Conservation (phyloP, 805 yeast species). For the Candida anglica region DNA sequence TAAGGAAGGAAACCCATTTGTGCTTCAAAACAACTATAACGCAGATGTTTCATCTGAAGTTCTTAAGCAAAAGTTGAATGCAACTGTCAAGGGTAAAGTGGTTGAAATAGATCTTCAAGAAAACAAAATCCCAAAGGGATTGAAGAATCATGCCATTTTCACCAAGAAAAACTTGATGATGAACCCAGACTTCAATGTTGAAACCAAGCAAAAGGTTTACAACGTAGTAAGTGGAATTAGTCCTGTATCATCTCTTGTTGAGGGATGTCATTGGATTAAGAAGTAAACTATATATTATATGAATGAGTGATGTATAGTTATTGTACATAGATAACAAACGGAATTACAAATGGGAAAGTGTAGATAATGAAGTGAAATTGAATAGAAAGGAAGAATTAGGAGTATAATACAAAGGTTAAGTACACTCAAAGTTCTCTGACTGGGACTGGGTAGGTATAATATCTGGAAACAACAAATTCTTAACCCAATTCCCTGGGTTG, state of each 20-base stretch:
- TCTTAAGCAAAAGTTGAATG: constrained; percentile 21
- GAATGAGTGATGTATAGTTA: too few relatives aligned
- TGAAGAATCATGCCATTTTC: constrained; percentile 7
- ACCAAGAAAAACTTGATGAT: constrained; percentile 20
- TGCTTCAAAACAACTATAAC: constrained; percentile 26
- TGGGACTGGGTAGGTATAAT: too few relatives aligned
- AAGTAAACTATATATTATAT: constrained; percentile 5
- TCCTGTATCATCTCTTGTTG: constrained; percentile 21
- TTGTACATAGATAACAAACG: too few relatives aligned
- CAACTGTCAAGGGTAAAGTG: constrained; percentile 30
- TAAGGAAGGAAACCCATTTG: constrained; percentile 21
- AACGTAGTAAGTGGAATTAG: constrained; percentile 27
- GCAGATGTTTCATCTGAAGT: constrained; percentile 16
- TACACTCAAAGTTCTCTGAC: too few relatives aligned
- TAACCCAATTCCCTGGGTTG: too few relatives aligned
- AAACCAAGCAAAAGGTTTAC: constrained; percentile 25
- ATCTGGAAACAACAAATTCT: too few relatives aligned
- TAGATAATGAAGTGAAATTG: too few relatives aligned
- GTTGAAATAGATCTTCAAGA: constrained; percentile 8
- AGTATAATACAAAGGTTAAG: too few relatives aligned
- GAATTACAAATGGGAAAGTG: too few relatives aligned
- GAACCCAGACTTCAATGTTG: constrained; percentile 23
- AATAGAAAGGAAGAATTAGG: too few relatives aligned
- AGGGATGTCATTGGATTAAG: constrained; percentile 23
- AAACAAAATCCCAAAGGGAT: constrained; percentile 11